phyloP scores from a whole-genome alignment of 495 filamentous ascomycete species.

The Filosporella fistucella region DNA sequence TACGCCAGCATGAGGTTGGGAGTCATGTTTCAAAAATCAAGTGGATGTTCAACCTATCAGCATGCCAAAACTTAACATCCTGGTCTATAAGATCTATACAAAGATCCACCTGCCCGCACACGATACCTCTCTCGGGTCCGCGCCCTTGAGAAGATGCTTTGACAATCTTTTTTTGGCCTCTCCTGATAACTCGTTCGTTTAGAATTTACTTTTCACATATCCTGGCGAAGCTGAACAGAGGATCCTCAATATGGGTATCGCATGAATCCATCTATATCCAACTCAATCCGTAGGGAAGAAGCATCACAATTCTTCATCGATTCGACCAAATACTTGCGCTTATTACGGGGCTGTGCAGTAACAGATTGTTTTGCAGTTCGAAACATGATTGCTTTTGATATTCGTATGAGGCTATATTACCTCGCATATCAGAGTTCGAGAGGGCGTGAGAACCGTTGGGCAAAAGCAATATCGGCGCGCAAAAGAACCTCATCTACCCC shows the following conservation, averaged over 20 bases:
- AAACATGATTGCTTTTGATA: slow-evolving; percentile 5
- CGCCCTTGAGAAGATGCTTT: background rate
- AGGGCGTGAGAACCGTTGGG: too few species aligned
- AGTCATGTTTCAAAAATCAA: too few species aligned
- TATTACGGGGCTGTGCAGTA: background rate
- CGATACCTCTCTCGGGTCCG: background rate
- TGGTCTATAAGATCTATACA: too few species aligned
- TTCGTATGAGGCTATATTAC: too few species aligned
- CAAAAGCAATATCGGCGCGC: too few species aligned
- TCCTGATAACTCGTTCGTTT: background rate
- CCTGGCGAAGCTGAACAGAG: background rate
- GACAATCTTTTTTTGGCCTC: background rate
- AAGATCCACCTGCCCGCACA: too few species aligned
- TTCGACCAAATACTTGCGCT: background rate
- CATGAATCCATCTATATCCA: slow-evolving; percentile 3
- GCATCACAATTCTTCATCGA: background rate
- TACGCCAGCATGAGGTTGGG: too few species aligned
- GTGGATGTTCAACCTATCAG: too few species aligned
- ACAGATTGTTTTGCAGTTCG: background rate
- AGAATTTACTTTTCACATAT: background rate
- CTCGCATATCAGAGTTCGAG: too few species aligned
- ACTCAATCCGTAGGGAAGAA: background rate
- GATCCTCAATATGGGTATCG: background rate
- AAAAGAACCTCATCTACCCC: too few species aligned
- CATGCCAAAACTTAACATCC: too few species aligned